Percentiles rank a stretch among this genome's conserved stretches.
phyloP scores from a whole-genome alignment of 257 asterid genomes.

The Scutellaria barbata region DNA sequence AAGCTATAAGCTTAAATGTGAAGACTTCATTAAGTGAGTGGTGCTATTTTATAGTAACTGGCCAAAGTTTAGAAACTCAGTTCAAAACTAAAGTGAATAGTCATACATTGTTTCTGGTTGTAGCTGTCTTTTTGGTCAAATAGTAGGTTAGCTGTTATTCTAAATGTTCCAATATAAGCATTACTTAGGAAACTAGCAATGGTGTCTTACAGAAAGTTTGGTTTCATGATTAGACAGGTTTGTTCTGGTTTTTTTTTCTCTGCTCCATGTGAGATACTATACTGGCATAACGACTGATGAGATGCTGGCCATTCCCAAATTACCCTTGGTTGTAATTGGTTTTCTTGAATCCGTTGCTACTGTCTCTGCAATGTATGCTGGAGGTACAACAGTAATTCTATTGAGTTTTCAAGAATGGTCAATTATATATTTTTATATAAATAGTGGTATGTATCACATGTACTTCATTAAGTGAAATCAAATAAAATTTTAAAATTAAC shows the following conservation, averaged over 20 bases:
- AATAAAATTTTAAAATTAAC: no score
- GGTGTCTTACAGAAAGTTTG: slow-evolving; percentile 18
- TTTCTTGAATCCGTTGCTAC: slow-evolving; percentile 63
- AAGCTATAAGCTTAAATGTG: no score
- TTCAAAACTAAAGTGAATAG: no score
- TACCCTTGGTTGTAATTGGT: slow-evolving; percentile 59
- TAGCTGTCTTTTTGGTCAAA: no score
- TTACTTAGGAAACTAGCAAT: slow-evolving; percentile 6
- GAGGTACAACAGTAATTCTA: slow-evolving; percentile 49
- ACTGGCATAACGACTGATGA: slow-evolving; percentile 68
- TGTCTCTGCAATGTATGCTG: slow-evolving; percentile 67
- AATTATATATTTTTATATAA: background rate
- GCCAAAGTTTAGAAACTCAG: no score
- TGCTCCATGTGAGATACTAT: slow-evolving; percentile 54
- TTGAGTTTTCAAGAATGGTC: slow-evolving; percentile 18
- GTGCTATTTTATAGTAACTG: no score
- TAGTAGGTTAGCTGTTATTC: background rate
- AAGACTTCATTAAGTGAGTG: no score
- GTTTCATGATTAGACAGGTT: slow-evolving; percentile 48
- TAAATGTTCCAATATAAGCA: background rate
- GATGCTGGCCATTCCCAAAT: slow-evolving; percentile 65
- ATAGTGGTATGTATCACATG: no score
- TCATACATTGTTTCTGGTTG: no score
- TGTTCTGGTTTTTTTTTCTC: slow-evolving; percentile 53
- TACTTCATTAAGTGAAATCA: no score